Percentiles rank a stretch among this genome's conserved stretches.
These are phyloP conservation scores for Phyllosticta citrichinensis DNA, from an alignment of 2,329 filamentous ascomycete species.

Conservation along the genomic window DNA sequence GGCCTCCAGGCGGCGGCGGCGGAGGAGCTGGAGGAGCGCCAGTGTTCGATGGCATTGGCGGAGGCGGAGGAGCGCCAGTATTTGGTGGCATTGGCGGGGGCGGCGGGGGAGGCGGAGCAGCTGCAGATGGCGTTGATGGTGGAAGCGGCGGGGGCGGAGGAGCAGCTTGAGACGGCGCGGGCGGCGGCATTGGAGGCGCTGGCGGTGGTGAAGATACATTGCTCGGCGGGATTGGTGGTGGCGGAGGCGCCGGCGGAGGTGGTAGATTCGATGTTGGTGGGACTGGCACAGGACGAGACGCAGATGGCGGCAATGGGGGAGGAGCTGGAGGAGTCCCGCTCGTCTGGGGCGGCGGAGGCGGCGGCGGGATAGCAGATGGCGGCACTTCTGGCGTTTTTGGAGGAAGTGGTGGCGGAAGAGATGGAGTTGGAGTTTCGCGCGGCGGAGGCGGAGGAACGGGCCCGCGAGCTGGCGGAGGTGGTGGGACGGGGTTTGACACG, in stretches of 20 bases:
- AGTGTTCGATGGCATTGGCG: constrained; percentile 18
- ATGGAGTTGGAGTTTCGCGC: constrained; percentile 28
- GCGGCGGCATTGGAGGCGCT: constrained; percentile 37
- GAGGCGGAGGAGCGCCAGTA: constrained; percentile 33
- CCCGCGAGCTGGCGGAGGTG: constrained; percentile 64
- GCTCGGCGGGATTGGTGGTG: constrained; percentile 1
- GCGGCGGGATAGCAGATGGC: constrained; percentile 18
- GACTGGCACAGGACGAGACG: constrained; percentile 27
- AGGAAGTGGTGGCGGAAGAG: constrained; percentile 52
- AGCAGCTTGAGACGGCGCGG: constrained; percentile 11
- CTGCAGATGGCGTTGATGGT: constrained; percentile 16
- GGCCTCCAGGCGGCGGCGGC: constrained; percentile 21
- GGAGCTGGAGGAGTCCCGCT: constrained; percentile 18
- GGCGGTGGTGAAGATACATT: constrained; percentile 18
- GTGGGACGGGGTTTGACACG: constrained; percentile 46
- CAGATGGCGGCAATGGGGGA: constrained; percentile 13
- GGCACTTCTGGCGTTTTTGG: constrained; percentile 32
- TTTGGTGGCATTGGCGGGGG: constrained; percentile 26
- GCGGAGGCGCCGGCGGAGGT: constrained; percentile 23
- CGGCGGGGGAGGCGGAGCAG: constrained; percentile 15
- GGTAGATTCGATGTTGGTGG: constrained; percentile 28
- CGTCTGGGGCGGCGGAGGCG: constrained; percentile 18
- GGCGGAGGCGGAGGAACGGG: constrained; percentile 46
- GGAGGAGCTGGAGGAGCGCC: constrained; percentile 38
- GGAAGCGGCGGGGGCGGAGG: constrained; percentile 31